Base-by-base conservation (phyloP, 495 filamentous ascomycete species). In the Neurospora sp. region DNA sequence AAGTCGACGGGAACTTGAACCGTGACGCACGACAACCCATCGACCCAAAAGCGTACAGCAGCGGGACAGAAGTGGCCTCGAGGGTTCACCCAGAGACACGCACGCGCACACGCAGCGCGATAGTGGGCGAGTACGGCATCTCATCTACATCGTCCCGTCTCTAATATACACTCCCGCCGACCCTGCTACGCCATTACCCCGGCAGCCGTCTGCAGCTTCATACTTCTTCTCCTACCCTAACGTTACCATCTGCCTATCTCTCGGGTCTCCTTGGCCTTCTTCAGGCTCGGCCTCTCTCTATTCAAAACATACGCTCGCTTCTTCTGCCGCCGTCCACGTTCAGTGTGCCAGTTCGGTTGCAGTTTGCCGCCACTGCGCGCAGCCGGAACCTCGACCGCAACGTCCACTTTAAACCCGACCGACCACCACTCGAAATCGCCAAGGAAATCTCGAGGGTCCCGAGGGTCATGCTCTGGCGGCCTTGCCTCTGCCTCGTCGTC, bases 391-490 rank as follows among this genome's bases (percentile, higher is more conserved):
- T 65, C 53, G 31, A 65, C 53, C 53, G 27, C 27, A 61, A 65
- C 53, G 7, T 65, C 27, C 53, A 35, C 53, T 31, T 31, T 16
- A 7, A 35, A 61, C 53, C 27, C 53, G 53, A 31, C 53, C 53
- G 27, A 65, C 22, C 6, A 65, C 27, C 53, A 37, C 53, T 65
- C 53, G 18, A 18, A 65, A 35, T 35, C 53, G 53, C 27, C 53
- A 65, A 65, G 53, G 12, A 65, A 12, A 65, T 35, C 53, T 31
- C 1, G 27, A 18, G 14, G 53, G 12, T 39, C 73, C 41, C 71
- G 53, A 75, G 72, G 76, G 77, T 73, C 74, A 79, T 80, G 78
- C 79, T 68, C 74, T 69, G 70, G 65, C 76, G 76, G 73, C 70
- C 70, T 68, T 75, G 78, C 74, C 48, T 75, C 31, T 65, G 53